Conservation (phyloP, 192 early-diverging fungal genomes). For the Spizellomyces punctatus region DNA sequence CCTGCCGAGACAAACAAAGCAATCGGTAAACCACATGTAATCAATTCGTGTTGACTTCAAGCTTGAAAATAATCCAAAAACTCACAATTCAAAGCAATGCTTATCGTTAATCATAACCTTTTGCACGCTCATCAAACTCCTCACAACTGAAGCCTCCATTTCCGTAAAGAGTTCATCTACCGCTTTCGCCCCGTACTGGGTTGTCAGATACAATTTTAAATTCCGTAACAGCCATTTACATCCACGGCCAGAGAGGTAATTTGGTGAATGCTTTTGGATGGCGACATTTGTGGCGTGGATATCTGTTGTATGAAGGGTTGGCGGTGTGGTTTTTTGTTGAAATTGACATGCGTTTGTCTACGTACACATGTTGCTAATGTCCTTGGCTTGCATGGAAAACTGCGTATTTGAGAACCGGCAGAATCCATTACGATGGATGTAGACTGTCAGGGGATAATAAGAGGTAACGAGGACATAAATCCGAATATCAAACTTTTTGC, state of each 20-base stretch:
- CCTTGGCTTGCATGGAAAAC: constrained; percentile 66
- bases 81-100: constrained; percentile 65
- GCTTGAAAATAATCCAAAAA: background rate
- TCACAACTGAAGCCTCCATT: constrained; percentile 62
- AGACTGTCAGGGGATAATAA: constrained; percentile 59
- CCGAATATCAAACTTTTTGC: constrained; percentile 69
- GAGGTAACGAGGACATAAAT: constrained; percentile 63
- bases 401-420: constrained; percentile 65
- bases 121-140: constrained; percentile 60
- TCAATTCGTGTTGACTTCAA: background rate
- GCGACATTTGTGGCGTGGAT: constrained; percentile 70
- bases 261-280: constrained; percentile 63
- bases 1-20: background rate
- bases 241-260: constrained; percentile 59
- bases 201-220: constrained; percentile 52
- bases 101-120: constrained; percentile 75
- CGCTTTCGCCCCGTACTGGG: constrained; percentile 52
- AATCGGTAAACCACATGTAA: background rate
- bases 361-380: constrained; percentile 62
- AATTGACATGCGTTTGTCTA: background rate
- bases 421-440: constrained; percentile 68
- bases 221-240: constrained; percentile 68
- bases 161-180: constrained; percentile 60
- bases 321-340: constrained; percentile 2
- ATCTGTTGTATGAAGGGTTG: constrained; percentile 23